Conservation (phyloP, 2,329 filamentous ascomycete genomes). For the Trichoderma sp. region DNA sequence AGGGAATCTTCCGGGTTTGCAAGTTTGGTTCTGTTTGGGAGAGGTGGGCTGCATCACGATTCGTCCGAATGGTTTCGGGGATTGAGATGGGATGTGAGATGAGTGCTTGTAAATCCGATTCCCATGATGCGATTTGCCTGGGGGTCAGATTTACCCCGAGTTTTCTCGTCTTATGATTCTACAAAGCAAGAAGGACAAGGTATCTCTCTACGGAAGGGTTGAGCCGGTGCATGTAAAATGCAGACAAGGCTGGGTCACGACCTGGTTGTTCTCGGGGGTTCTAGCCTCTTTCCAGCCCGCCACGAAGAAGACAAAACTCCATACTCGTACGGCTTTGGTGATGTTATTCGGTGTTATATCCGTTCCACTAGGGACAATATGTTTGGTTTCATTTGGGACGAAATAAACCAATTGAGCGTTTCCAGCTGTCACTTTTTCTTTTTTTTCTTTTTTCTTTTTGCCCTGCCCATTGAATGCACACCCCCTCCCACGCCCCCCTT, state of each 20-base stretch:
- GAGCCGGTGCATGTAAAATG: not conserved
- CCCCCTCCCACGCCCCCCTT: not conserved
- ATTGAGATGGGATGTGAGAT: not conserved
- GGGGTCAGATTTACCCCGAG: not conserved
- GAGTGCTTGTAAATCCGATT: not conserved
- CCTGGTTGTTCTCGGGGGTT: not conserved
- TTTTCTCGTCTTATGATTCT: not conserved
- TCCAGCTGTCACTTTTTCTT: not conserved
- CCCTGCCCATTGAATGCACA: not conserved
- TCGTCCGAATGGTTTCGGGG: not conserved
- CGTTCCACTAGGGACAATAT: not conserved
- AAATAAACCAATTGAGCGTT: constrained; percentile 1
- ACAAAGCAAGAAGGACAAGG: not conserved
- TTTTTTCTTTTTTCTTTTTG: not conserved
- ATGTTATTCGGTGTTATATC: not conserved
- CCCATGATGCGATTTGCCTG: not conserved
- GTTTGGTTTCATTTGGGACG: not conserved
- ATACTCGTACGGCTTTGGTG: not conserved
- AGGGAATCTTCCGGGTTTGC: constrained; percentile 15
- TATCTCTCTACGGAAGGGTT: not conserved
- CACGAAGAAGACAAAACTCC: not conserved
- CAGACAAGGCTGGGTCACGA: not conserved
- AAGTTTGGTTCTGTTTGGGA: not conserved
- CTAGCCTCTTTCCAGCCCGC: not conserved
- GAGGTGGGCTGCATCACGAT: not conserved